Evolutionary conservation across 163 green algal species (phyloP), one percentile per base, ranked within the genome.

Genomic region (Prototheca stagnorum): DNA sequence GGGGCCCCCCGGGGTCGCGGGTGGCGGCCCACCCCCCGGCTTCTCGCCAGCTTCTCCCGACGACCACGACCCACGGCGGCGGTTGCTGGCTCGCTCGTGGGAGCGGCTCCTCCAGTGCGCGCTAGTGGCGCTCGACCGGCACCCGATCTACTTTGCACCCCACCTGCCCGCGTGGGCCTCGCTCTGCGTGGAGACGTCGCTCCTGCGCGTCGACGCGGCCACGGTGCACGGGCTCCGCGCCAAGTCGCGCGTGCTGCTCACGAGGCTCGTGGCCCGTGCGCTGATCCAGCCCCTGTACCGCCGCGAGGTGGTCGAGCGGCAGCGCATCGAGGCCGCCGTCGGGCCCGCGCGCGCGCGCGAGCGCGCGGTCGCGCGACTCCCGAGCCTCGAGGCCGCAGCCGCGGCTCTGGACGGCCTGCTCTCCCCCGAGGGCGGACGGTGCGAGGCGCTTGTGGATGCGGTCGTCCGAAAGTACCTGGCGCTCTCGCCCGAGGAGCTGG

Each of bases 251-350:
- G 55, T 70, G 47, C 47, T 70, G 50, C 51, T 61, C 26, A 65
- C 60, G 25, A 44, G 55, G 20, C 66, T 71, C 58, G 43, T 58
- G 47, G 68, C 53, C 14, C 72, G 70, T 22, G 75, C 72, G 23
- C 50, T 87, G 35, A 56, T 84, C 24, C 70, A 60, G 54, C 71
- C 72, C n/a, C 60, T 67, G n/a, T 85, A 78, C 60, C 64, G 76
- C 1, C 49, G 56, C 4, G 72, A 76, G 47, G 73, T 66, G 46
- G 34, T 67, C 24, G 47, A 61, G 15, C 53, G 52, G 33, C 44
- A 47, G 22, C 8, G 22, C 16, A 7, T n/a, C n/a, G n/a, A n/a
- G n/a, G n/a, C 20, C 19, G 33, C 4, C 29, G 34, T 53, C 7
- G 4, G 51, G 29, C 17, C 23, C 6, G 27, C 2, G 31, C 36